Evolutionary conservation across 2,329 filamentous ascomycete species (phyloP).

Genomic region (Plectosphaerella cucumerina): DNA sequence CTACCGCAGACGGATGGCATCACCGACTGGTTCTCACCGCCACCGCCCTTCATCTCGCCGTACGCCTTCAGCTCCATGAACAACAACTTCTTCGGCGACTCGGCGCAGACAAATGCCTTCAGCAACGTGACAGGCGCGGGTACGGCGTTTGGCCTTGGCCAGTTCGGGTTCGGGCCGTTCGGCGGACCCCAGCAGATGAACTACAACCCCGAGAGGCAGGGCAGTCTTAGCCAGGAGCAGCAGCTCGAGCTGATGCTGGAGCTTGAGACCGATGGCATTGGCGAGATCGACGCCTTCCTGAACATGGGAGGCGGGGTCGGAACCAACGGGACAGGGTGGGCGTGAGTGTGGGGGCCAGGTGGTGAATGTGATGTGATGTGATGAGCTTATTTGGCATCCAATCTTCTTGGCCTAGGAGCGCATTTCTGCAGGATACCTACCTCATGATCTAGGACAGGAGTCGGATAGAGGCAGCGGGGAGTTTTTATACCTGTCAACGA

Average conservation of each 20-base stretch:
- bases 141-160: slow-evolving; percentile 22
- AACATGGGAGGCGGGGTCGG: slow-evolving; percentile 27
- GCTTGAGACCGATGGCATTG: slow-evolving; percentile 65
- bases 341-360: slow-evolving; percentile 3
- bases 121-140: slow-evolving; percentile 13
- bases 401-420: not conserved
- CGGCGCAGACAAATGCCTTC: slow-evolving; percentile 9
- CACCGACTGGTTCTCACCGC: slow-evolving; percentile 49
- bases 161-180: slow-evolving; percentile 18
- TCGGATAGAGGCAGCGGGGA: not conserved
- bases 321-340: slow-evolving; percentile 2
- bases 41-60: slow-evolving; percentile 48
- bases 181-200: slow-evolving; percentile 17
- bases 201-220: slow-evolving; percentile 50
- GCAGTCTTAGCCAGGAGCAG: slow-evolving; percentile 73
- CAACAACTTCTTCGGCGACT: slow-evolving; percentile 36
- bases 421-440: not conserved
- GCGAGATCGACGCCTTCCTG: slow-evolving; percentile 58
- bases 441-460: too few relatives aligned
- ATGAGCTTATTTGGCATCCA: not conserved
- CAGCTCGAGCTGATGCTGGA: slow-evolving; percentile 79
- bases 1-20: slow-evolving; percentile 35
- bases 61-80: slow-evolving; percentile 42
- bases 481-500: not conserved
- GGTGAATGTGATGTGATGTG: not conserved